Evolutionary conservation across 2,329 filamentous ascomycete species (phyloP).

Genomic region (Colletotrichum sublineola): DNA sequence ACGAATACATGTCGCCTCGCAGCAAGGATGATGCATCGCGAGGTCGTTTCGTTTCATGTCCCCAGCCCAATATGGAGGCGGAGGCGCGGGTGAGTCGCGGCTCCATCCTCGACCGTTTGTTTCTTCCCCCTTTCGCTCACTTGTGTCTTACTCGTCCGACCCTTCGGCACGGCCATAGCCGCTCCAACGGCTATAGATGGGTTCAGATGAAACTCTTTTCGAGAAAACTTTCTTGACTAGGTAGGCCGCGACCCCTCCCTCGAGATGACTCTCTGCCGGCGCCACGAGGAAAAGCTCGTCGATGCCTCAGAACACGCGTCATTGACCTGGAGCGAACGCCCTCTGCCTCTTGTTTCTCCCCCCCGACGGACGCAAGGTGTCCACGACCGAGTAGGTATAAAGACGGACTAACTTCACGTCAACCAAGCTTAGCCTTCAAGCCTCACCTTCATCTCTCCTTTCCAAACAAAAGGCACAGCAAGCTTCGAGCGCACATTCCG

Average conservation of each 20-base stretch:
- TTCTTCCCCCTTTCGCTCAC: neutral
- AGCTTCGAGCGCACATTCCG: neutral
- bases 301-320: neutral
- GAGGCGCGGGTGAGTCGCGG: neutral
- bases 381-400: neutral
- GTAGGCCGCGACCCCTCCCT: neutral
- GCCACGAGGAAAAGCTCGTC: neutral
- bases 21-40: neutral
- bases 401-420: neutral
- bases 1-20: neutral
- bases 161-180: neutral
- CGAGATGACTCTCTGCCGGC: neutral
- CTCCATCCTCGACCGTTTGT: neutral
- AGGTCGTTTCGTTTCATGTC: neutral
- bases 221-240: slow-evolving; percentile 8
- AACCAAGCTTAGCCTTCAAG: neutral
- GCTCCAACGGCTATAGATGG: neutral
- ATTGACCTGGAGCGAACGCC: neutral
- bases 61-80: too few species aligned
- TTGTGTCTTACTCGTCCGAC: neutral
- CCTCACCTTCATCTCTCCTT: neutral
- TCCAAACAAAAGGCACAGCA: too few species aligned
- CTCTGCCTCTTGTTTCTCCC: neutral
- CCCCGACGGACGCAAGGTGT: too few species aligned
- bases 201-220: slow-evolving; percentile 23